A percentile compares a stretch with the other conserved stretches of the same genome.
phyloP scores from a whole-genome alignment of 148 eudicot species.

The Spergularia marina region DNA sequence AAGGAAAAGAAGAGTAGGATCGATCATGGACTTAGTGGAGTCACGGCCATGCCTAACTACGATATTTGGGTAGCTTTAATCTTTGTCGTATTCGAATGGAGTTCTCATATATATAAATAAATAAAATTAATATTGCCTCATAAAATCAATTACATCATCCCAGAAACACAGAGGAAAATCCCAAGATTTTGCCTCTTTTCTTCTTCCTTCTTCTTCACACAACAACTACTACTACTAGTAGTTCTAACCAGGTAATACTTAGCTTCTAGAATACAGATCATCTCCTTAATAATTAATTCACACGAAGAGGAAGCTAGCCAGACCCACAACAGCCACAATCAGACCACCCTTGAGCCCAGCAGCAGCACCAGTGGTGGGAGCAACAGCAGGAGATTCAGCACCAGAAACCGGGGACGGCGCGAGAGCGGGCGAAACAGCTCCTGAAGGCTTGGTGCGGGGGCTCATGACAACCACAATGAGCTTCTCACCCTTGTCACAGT shows the following conservation, averaged over 20 bases:
- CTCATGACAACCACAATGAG: slow-evolving; percentile 63
- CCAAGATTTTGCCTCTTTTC: slow-evolving; percentile 22
- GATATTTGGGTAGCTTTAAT: too few species aligned
- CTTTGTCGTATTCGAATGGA: too few species aligned
- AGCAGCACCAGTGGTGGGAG: slow-evolving; percentile 49
- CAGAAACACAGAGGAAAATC: slow-evolving; percentile 28
- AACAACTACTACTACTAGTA: not conserved
- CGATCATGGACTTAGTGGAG: too few species aligned
- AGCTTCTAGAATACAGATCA: not conserved
- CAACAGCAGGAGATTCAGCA: slow-evolving; percentile 37
- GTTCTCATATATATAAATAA: not conserved
- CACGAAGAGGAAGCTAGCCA: slow-evolving; percentile 29
- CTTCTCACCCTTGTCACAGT: slow-evolving; percentile 75
- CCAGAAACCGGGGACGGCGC: slow-evolving; percentile 29
- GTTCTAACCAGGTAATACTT: not conserved
- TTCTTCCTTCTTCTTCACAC: not conserved
- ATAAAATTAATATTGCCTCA: slow-evolving; percentile 4
- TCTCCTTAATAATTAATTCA: not conserved
- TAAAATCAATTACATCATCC: not conserved
- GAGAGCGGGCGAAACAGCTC: slow-evolving; percentile 39
- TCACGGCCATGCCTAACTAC: too few species aligned
- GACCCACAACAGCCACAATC: slow-evolving; percentile 28
- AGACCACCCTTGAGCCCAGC: slow-evolving; percentile 18
- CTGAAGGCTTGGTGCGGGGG: slow-evolving; percentile 19
- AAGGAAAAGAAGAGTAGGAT: too few species aligned